Evolutionary conservation across 2,329 filamentous ascomycete genomes (phyloP).

Genomic region (Helotiales sp.): DNA sequence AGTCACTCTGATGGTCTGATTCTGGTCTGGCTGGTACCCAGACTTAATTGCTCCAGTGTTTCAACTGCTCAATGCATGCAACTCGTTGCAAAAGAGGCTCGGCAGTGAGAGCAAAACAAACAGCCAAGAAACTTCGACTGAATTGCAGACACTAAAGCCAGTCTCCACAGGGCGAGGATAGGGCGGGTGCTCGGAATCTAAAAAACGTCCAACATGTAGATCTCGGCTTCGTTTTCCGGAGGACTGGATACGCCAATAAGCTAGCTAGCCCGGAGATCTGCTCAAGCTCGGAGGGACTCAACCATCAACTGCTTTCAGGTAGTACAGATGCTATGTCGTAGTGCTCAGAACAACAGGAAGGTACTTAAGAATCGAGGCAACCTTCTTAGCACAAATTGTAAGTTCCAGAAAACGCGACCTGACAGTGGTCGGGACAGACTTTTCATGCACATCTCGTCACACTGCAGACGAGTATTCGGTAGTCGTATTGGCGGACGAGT

Average conservation of each 20-base stretch:
- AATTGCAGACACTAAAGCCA: background rate
- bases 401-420: background rate
- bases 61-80: too few species aligned
- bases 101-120: background rate
- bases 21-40: background rate
- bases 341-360: background rate
- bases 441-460: background rate
- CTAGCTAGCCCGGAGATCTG: background rate
- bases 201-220: background rate
- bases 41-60: background rate
- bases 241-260: background rate
- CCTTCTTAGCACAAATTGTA: background rate
- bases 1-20: background rate
- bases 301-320: background rate
- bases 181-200: background rate
- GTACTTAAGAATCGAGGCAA: background rate
- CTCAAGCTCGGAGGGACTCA: background rate
- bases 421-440: background rate
- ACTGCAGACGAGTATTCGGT: background rate
- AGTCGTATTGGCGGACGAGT: conserved; percentile 1
- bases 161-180: background rate
- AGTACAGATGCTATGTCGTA: background rate
- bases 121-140: background rate
- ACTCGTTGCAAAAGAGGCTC: background rate
- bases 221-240: conserved; percentile 4